These are phyloP conservation scores for Rhytidhysteron rufulum DNA, from an alignment of 2,329 filamentous ascomycete species.

Conservation along the genomic window DNA sequence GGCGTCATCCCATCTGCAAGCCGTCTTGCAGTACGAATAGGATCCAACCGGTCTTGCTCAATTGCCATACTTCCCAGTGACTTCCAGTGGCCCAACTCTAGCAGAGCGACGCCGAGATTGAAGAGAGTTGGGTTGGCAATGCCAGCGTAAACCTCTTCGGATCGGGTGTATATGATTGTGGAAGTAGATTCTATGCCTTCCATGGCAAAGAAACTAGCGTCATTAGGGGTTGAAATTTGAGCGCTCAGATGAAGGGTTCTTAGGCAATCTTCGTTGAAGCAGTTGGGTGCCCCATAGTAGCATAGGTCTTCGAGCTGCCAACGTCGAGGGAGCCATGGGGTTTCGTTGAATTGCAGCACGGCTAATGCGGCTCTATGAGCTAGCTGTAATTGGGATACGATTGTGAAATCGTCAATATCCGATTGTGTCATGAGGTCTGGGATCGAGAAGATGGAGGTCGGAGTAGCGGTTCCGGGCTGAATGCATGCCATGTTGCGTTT, in stretches of 20 bases:
- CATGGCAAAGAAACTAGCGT: constrained; percentile 5
- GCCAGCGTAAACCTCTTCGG: constrained; percentile 14
- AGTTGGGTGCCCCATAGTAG: constrained; percentile 10
- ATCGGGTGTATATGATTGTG: constrained; percentile 1
- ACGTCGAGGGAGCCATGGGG: constrained; percentile 17
- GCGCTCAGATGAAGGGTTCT: constrained; percentile 16
- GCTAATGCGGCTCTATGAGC: constrained; percentile 15
- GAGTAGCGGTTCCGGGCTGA: constrained; percentile 10
- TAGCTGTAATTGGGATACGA: constrained; percentile 15
- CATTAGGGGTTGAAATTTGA: constrained; percentile 4
- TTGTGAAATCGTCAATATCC: constrained; percentile 5
- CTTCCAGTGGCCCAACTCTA: constrained; percentile 22
- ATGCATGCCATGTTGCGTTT: constrained; percentile 2
- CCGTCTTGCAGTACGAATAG: constrained; percentile 17
- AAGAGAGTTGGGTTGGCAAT: constrained; percentile 23
- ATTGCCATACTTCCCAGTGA: constrained; percentile 15
- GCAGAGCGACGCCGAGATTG: constrained; percentile 20
- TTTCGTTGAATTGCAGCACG: constrained; percentile 17
- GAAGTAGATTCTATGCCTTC: constrained; percentile 12
- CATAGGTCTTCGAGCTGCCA: constrained; percentile 16
- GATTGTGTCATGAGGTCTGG: constrained; percentile 12
- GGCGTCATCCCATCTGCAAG: background rate
- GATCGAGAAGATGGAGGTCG: constrained; percentile 9
- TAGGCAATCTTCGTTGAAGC: constrained; percentile 9
- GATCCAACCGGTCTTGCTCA: constrained; percentile 12